These are phyloP conservation scores for Hevea brasiliensis DNA, from an alignment of 345 rosid genomes.

Conservation along the genomic window DNA sequence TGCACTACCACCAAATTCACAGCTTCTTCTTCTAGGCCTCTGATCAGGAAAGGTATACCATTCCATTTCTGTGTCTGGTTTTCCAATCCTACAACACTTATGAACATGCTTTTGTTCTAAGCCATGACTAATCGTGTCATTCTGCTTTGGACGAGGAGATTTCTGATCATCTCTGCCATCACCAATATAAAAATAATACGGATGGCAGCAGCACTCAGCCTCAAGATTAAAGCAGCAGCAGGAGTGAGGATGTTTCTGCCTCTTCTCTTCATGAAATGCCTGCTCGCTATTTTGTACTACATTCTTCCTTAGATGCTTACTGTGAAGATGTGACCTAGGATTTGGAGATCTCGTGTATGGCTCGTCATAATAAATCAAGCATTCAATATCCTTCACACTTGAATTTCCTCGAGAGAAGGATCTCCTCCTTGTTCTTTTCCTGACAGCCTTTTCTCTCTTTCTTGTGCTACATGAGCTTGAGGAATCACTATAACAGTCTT, in stretches of 20 bases:
- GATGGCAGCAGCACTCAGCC: conserved; percentile 28
- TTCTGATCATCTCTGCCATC: conserved; percentile 15
- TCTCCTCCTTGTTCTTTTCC: conserved; percentile 40
- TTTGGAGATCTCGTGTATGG: conserved; percentile 22
- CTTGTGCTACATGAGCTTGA: conserved; percentile 22
- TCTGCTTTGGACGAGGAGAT: neutral
- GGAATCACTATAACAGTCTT: conserved; percentile 19
- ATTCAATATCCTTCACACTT: conserved; percentile 32
- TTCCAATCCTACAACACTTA: neutral
- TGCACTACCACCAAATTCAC: conserved; percentile 18
- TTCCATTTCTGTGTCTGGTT: conserved; percentile 23
- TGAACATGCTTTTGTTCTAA: neutral
- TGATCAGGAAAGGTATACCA: conserved; percentile 7
- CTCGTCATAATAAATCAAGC: conserved; percentile 36
- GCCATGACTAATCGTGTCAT: neutral
- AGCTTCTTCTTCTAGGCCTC: conserved; percentile 28
- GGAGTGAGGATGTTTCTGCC: conserved; percentile 7
- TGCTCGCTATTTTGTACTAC: conserved; percentile 2
- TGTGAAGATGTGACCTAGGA: conserved; percentile 21
- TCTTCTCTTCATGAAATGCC: conserved; percentile 9
- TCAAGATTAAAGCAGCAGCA: conserved; percentile 5
- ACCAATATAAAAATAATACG: conserved; percentile 17
- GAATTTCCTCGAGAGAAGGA: conserved; percentile 33
- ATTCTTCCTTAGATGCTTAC: conserved; percentile 25
- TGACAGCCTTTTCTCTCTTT: conserved; percentile 15